A percentile compares a stretch with the other conserved stretches of the same genome.
phyloP scores from a whole-genome alignment of 106 monocot species.

The Apostasia ramifera region DNA sequence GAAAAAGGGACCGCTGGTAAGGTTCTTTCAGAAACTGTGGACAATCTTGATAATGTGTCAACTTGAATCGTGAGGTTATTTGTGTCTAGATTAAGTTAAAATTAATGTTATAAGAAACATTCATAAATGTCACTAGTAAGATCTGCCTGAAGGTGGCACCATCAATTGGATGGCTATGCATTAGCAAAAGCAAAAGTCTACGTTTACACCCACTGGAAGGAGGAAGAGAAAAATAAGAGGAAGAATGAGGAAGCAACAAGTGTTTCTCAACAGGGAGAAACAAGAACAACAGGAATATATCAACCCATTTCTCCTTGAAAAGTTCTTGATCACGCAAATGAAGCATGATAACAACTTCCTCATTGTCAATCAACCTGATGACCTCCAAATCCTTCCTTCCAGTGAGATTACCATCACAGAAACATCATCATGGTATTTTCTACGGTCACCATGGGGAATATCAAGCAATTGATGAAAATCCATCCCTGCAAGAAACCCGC shows the following conservation, averaged over 20 bases:
- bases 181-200: constrained; percentile 5
- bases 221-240: not conserved
- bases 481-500: constrained; percentile 49
- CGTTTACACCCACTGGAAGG: not conserved
- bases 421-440: constrained; percentile 96
- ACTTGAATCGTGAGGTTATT: no score
- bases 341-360: constrained; percentile 12
- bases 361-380: constrained; percentile 51
- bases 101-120: no score
- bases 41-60: no score
- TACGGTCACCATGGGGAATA: constrained; percentile 91
- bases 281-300: not conserved
- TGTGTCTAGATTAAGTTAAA: no score
- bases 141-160: not conserved
- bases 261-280: not conserved
- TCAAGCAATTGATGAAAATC: constrained; percentile 89
- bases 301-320: constrained; percentile 8
- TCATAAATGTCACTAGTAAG: no score
- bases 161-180: constrained; percentile 9
- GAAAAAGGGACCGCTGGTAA: no score
- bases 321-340: not conserved
- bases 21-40: no score
- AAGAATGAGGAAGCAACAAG: constrained; percentile 2
- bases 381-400: constrained; percentile 94
- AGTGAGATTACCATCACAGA: constrained; percentile 96